Conservation (phyloP, 2,329 filamentous ascomycete genomes). For the Fusarium albosuccineum region DNA sequence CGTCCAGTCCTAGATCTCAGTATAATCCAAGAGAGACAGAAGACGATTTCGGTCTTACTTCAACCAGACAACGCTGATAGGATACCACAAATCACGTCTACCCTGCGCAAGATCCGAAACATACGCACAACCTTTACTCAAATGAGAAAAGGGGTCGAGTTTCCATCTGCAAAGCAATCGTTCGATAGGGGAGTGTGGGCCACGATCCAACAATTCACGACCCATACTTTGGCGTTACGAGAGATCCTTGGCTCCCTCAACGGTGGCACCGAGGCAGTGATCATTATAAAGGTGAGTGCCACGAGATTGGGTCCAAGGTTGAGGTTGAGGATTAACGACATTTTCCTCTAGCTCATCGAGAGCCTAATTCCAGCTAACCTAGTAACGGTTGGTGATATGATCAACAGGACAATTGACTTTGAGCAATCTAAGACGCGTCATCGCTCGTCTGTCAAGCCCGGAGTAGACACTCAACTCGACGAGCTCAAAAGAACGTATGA, state of each 20-base stretch:
- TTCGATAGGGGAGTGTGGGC: conserved; percentile 79
- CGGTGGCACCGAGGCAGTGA: conserved; percentile 28
- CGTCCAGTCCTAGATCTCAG: conserved; percentile 78
- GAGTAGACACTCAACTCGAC: conserved; percentile 82
- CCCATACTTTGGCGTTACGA: conserved; percentile 76
- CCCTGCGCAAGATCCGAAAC: conserved; percentile 80
- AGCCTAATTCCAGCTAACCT: conserved; percentile 71
- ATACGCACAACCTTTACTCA: conserved; percentile 76
- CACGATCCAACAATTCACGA: conserved; percentile 78
- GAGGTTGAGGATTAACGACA: conserved; percentile 9
- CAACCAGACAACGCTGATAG: conserved; percentile 73
- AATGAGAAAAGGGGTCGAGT: conserved; percentile 82
- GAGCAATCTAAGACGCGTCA: conserved; percentile 78
- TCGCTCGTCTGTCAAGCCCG: conserved; percentile 78
- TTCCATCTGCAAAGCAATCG: conserved; percentile 60
- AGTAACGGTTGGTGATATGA: conserved; percentile 75
- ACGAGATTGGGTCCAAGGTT: conserved; percentile 12
- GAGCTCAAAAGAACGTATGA: conserved; percentile 81
- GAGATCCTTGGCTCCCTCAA: conserved; percentile 63
- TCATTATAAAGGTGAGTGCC: conserved; percentile 60
- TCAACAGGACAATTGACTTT: conserved; percentile 84
- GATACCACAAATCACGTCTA: conserved; percentile 68
- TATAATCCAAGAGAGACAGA: conserved; percentile 78
- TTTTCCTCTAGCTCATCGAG: conserved; percentile 63
- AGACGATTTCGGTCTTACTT: conserved; percentile 75